These are phyloP conservation scores for Phialophora chinensis DNA, from an alignment of 2,329 filamentous ascomycete genomes.

Conservation along the genomic window DNA sequence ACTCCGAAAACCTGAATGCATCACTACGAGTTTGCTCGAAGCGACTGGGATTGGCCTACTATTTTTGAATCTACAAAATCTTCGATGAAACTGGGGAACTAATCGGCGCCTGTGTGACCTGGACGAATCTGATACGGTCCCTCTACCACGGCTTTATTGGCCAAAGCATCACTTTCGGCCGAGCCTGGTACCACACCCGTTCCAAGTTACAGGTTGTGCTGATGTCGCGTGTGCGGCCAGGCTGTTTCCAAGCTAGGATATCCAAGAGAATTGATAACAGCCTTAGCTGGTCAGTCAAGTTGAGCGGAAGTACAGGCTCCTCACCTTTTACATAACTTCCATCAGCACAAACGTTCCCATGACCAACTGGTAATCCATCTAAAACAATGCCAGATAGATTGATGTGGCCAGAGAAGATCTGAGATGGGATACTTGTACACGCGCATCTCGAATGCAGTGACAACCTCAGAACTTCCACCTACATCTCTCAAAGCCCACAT, in stretches of 20 bases:
- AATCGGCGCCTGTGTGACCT: slow-evolving; percentile 18
- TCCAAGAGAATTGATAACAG: slow-evolving; percentile 21
- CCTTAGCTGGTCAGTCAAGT: not conserved
- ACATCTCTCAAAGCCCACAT: slow-evolving; percentile 52
- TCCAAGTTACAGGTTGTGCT: slow-evolving; percentile 27
- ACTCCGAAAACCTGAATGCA: too few relatives aligned
- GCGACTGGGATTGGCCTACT: too few relatives aligned
- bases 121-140: slow-evolving; percentile 23
- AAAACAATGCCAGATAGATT: slow-evolving; percentile 23
- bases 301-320: not conserved
- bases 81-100: slow-evolving; percentile 26
- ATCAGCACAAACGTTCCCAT: slow-evolving; percentile 24
- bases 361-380: slow-evolving; percentile 17
- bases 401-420: slow-evolving; percentile 33
- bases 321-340: slow-evolving; percentile 27
- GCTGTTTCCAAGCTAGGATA: slow-evolving; percentile 21
- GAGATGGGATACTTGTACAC: slow-evolving; percentile 29
- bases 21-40: too few relatives aligned
- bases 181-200: slow-evolving; percentile 18
- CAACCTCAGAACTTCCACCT: slow-evolving; percentile 42
- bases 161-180: slow-evolving; percentile 15
- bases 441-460: slow-evolving; percentile 31
- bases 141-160: slow-evolving; percentile 21
- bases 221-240: slow-evolving; percentile 26
- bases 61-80: slow-evolving; percentile 18